phyloP scores from a whole-genome alignment of 495 filamentous ascomycete genomes.

The Aspergillus panamensis region DNA sequence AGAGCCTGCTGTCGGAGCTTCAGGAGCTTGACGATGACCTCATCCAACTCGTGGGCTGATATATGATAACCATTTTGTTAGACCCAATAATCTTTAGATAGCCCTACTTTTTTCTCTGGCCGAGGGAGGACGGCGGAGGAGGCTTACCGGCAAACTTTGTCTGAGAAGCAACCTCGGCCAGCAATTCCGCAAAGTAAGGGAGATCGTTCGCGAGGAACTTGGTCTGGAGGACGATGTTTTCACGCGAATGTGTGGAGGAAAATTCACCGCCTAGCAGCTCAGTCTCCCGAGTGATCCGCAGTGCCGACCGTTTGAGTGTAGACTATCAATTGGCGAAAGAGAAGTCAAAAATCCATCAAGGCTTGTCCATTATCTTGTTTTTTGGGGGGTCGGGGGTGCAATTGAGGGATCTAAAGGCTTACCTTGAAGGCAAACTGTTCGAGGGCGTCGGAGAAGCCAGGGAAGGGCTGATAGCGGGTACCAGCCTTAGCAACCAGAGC shows the following conservation, averaged over 20 bases:
- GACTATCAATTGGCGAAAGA: slow-evolving; percentile 51
- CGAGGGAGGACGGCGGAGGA: not conserved
- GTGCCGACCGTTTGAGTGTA: slow-evolving; percentile 76
- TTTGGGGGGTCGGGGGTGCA: not conserved
- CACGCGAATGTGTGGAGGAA: slow-evolving; percentile 78
- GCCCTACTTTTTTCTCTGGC: not conserved
- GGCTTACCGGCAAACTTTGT: slow-evolving; percentile 79
- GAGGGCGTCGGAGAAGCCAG: slow-evolving; percentile 84
- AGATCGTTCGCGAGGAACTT: slow-evolving; percentile 94
- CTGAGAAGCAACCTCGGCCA: slow-evolving; percentile 83
- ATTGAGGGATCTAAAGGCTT: slow-evolving; percentile 36
- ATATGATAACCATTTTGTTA: slow-evolving; percentile 11
- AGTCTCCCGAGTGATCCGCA: slow-evolving; percentile 89
- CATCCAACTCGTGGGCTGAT: slow-evolving; percentile 80
- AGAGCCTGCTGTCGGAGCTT: slow-evolving; percentile 66
- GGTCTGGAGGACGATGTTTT: slow-evolving; percentile 85
- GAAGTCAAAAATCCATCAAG: not conserved
- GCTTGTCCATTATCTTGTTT: too few relatives aligned
- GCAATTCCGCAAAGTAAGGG: slow-evolving; percentile 94
- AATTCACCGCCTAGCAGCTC: slow-evolving; percentile 91
- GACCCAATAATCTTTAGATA: not conserved
- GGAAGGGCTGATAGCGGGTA: slow-evolving; percentile 82
- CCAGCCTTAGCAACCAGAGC: slow-evolving; percentile 90
- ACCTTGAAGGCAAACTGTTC: slow-evolving; percentile 97
- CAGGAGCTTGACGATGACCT: slow-evolving; percentile 74